phyloP scores from a whole-genome alignment of 345 rosid genomes.

The Lenwebbia sp. region DNA sequence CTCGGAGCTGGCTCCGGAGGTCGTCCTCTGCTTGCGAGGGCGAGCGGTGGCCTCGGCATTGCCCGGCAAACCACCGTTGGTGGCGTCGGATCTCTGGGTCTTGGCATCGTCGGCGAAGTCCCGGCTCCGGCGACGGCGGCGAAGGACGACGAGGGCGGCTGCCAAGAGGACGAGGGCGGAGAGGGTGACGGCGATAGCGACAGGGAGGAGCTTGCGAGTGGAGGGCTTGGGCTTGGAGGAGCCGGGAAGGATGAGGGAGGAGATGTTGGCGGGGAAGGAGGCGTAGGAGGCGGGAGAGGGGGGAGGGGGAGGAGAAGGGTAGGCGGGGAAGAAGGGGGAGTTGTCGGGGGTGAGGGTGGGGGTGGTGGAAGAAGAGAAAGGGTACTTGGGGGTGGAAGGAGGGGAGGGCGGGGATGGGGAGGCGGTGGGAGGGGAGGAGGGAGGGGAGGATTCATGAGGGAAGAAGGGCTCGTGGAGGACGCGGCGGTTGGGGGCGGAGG shows the following conservation, averaged over 20 bases:
- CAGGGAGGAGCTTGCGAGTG: conserved; percentile 48
- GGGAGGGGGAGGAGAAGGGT: conserved; percentile 57
- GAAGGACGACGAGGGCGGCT: conserved; percentile 23
- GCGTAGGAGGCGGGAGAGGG: conserved; percentile 62
- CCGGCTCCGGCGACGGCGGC: conserved; percentile 27
- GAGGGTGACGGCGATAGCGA: conserved; percentile 24
- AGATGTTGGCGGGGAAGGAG: conserved; percentile 90
- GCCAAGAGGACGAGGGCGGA: conserved; percentile 48
- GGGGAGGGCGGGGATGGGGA: conserved; percentile 24
- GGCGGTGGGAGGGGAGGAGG: conserved; percentile 22
- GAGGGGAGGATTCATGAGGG: conserved; percentile 25
- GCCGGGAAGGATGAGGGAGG: conserved; percentile 73
- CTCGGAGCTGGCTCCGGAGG: conserved; percentile 56
- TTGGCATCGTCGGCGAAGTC: conserved; percentile 27
- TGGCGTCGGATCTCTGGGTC: conserved; percentile 27
- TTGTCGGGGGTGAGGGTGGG: conserved; percentile 32
- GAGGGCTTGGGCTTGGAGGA: conserved; percentile 47
- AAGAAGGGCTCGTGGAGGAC: conserved; percentile 70
- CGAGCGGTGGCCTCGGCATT: conserved; percentile 1
- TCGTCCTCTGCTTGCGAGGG: conserved; percentile 25
- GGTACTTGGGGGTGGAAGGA: conserved; percentile 28
- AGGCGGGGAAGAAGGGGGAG: conserved; percentile 72
- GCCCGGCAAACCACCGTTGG: conserved; percentile 3
- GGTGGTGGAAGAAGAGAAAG: conserved; percentile 37
- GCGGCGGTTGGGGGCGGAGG: conserved; percentile 28